Conservation (phyloP, 2,329 filamentous ascomycete genomes). For the Xylariaceae sp. region DNA sequence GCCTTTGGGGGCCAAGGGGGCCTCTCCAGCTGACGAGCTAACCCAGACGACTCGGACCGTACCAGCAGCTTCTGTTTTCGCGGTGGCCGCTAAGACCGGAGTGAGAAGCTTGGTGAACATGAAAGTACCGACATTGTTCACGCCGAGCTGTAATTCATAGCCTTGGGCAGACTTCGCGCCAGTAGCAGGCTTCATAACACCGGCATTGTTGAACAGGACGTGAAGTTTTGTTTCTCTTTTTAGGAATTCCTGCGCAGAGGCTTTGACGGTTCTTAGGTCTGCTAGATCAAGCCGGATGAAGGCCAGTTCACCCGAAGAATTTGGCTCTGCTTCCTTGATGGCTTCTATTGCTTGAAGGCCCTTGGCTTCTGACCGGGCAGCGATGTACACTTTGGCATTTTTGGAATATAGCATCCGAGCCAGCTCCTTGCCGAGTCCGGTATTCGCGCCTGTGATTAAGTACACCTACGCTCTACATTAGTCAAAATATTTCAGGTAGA, state of each 20-base stretch:
- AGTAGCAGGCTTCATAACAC: not conserved
- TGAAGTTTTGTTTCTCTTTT: conserved; percentile 19
- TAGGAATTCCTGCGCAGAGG: conserved; percentile 19
- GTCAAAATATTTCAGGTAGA: not conserved
- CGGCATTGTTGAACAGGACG: conserved; percentile 26
- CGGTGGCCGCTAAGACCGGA: conserved; percentile 27
- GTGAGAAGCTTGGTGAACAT: conserved; percentile 35
- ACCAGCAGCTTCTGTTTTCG: conserved; percentile 13
- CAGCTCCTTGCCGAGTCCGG: conserved; percentile 24
- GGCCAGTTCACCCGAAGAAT: conserved; percentile 7
- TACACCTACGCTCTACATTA: too few species aligned
- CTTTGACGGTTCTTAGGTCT: conserved; percentile 20
- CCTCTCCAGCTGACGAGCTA: conserved; percentile 26
- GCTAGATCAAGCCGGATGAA: conserved; percentile 22
- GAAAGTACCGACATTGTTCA: conserved; percentile 34
- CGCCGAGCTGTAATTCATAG: conserved; percentile 37
- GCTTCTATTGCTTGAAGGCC: conserved; percentile 11
- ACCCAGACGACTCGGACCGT: conserved; percentile 36
- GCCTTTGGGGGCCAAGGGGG: conserved; percentile 7
- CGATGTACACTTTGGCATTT: conserved; percentile 21
- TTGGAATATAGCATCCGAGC: conserved; percentile 20
- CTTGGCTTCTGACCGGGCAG: conserved; percentile 20
- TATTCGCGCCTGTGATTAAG: conserved; percentile 22
- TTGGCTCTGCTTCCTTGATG: conserved; percentile 7
- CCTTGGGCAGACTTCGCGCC: conserved; percentile 39